Base-by-base conservation (phyloP, 2,329 filamentous ascomycete species). In the Penicillium palitans region DNA sequence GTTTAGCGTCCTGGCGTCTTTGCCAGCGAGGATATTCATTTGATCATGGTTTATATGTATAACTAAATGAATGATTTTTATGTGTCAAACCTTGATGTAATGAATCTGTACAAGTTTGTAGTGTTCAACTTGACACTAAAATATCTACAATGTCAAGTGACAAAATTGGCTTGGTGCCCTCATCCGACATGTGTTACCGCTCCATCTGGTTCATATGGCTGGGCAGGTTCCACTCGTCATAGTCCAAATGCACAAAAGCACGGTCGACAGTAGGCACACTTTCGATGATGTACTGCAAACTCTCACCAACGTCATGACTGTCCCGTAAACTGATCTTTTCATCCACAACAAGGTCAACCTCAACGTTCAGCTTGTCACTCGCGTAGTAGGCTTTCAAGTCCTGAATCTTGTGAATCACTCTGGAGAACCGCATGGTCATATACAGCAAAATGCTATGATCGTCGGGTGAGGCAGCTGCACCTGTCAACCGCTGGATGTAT, bases 401-500 rank as follows among this genome's bases (percentile, higher is more conserved):
- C 54, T 78, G 74, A 49, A 87, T 84, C 64, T 74, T 88, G 69
- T 86, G 87, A 70, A 97, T 96, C 13, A 90, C 89, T 65, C 90
- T 91, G 46, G 92, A 92, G 71, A 96, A 96, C 21, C 93, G 89
- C 90, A 96, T 96, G 1, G 92, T 95, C 66, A 96, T 83, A 76
- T 97, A 97, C 1, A 96, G 81, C 24, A 96, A 76, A 47, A 96
- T 85, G 70, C 95, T 96, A 31, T 92, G 84, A n/a, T 80, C 56
- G 65, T 83, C 81, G 21, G 79, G 79, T 2, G 83, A 83, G n/a
- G 85, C 85, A 2, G 83, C 79, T 62, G 85, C 86, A 54, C 85
- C 84, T 1, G 86, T 84, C 6, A 87, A 77, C 25, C 86, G 78
- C 78, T 82, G 84, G 15, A 87, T 82, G 61, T 87, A 83, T 62